Evolutionary conservation across 2,329 filamentous ascomycete genomes (phyloP).

Genomic region (Colletotrichum cuscutae): DNA sequence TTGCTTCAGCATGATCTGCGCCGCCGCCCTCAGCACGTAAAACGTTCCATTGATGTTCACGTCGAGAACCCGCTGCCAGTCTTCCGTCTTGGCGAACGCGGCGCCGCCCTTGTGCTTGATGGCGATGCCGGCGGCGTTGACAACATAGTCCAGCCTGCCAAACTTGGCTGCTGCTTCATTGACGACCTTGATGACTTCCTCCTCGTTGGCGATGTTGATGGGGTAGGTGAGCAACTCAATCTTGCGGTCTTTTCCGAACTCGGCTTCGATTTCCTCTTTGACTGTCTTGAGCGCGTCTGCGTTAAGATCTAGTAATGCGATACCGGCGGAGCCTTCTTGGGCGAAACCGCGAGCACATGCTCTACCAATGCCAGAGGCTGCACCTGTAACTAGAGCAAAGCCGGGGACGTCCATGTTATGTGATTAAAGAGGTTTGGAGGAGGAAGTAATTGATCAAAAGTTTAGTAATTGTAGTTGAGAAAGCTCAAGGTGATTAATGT

Average conservation of each 20-base stretch:
- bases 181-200: background rate
- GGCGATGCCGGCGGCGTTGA: conserved; percentile 53
- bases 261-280: background rate
- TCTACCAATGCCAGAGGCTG: background rate
- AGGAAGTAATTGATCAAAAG: background rate
- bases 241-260: background rate
- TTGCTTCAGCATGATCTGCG: conserved; percentile 49
- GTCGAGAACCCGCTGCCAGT: conserved; percentile 53
- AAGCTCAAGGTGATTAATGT: background rate
- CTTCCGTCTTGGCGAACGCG: conserved; percentile 45
- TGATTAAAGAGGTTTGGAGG: background rate
- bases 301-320: background rate
- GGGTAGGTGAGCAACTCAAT: background rate
- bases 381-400: background rate
- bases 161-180: background rate
- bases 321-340: background rate
- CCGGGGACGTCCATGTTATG: background rate
- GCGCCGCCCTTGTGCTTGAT: conserved; percentile 50
- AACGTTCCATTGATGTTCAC: conserved; percentile 1
- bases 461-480: too few species aligned
- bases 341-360: background rate
- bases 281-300: background rate
- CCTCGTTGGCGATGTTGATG: background rate
- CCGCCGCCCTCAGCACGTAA: background rate
- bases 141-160: conserved; percentile 50